Conservation (phyloP, 495 filamentous ascomycete species). For the Corynascus novoguineensis region DNA sequence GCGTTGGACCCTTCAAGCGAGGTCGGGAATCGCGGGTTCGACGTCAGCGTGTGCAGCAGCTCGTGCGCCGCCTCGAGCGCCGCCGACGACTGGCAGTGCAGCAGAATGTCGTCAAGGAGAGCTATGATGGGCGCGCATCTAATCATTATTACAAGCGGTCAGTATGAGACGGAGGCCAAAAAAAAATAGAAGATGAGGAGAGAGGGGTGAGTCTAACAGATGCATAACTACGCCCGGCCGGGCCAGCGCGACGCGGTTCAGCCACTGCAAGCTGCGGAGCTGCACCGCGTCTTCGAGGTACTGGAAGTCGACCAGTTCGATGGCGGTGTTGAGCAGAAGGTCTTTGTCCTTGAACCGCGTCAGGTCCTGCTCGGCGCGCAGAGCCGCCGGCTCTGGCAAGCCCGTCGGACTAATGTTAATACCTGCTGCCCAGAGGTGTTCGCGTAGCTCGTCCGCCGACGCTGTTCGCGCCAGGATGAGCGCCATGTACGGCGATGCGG, state of each 20-base stretch:
- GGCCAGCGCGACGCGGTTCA: slow-evolving; percentile 43
- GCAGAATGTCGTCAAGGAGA: slow-evolving; percentile 50
- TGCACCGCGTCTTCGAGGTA: slow-evolving; percentile 51
- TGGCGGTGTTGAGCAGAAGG: slow-evolving; percentile 50
- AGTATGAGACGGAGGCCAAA: not conserved
- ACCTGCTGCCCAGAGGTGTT: slow-evolving; percentile 49
- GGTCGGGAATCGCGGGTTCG: slow-evolving; percentile 39
- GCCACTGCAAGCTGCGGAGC: slow-evolving; percentile 47
- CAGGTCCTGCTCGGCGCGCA: slow-evolving; percentile 38
- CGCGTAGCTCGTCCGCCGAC: slow-evolving; percentile 43
- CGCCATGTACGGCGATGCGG: slow-evolving; percentile 46
- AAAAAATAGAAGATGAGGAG: not conserved
- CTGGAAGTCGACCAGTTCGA: slow-evolving; percentile 53
- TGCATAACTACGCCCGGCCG: slow-evolving; percentile 46
- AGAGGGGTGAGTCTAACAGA: slow-evolving; percentile 38
- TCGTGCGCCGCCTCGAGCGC: slow-evolving; percentile 49
- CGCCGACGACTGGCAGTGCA: slow-evolving; percentile 47
- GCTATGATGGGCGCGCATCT: slow-evolving; percentile 47
- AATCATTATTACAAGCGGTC: not conserved
- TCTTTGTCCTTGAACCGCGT: slow-evolving; percentile 48
- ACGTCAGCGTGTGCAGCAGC: slow-evolving; percentile 46
- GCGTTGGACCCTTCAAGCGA: slow-evolving; percentile 33
- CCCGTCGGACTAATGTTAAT: slow-evolving; percentile 40
- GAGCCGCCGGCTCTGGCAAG: slow-evolving; percentile 18
- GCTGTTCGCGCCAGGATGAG: slow-evolving; percentile 45